A percentile compares a stretch with the other conserved stretches of the same genome.
phyloP scores from a whole-genome alignment of 139 green algal species.

The Tetraselmis striata region DNA sequence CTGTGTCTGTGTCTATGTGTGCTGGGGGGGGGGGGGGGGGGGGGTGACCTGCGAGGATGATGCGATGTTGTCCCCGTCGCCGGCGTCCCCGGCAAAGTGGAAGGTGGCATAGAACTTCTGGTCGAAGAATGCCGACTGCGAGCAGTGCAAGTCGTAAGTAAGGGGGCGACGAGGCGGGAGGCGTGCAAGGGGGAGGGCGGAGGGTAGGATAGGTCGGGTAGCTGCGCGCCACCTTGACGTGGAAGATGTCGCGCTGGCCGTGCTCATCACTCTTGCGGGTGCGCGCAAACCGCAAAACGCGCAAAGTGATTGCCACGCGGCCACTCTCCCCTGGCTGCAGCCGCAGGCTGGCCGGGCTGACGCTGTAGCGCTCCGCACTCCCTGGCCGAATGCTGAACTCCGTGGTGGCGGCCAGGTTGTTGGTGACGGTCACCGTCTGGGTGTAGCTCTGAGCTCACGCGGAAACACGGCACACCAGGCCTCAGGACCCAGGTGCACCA shows the following conservation, averaged over 20 bases:
- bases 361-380: constrained; percentile 53
- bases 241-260: constrained; percentile 64
- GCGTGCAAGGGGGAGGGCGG: no score
- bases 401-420: constrained; percentile 40
- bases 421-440: constrained; percentile 47
- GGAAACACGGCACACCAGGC: no score
- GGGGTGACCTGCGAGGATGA: no score
- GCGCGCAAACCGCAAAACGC: constrained; percentile 52
- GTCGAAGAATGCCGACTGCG: constrained; percentile 58
- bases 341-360: constrained; percentile 38
- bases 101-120: constrained; percentile 66
- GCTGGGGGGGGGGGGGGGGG: no score
- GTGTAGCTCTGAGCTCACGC: constrained; percentile 48
- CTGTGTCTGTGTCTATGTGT: not conserved
- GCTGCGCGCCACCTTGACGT: constrained; percentile 54
- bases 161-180: no score
- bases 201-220: no score
- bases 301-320: constrained; percentile 40
- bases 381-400: constrained; percentile 55
- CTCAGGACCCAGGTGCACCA: no score
- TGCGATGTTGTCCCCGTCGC: not conserved
- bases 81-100: constrained; percentile 4
- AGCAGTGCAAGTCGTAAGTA: no score
- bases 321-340: constrained; percentile 32
- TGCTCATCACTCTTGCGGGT: constrained; percentile 44